Conservation (phyloP, 257 asterid species). For the Solanum stenotomum region DNA sequence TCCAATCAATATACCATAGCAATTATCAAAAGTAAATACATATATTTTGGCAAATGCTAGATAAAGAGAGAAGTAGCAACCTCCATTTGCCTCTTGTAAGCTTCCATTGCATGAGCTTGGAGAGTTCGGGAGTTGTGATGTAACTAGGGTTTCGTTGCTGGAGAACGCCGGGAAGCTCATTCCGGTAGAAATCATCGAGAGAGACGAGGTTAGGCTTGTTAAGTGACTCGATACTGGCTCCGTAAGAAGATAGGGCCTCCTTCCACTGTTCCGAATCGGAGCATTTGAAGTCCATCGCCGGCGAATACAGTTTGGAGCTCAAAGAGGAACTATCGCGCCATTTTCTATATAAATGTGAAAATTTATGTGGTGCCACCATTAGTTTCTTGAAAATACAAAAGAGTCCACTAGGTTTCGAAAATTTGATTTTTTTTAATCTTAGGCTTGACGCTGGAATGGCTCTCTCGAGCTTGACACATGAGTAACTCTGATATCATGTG, state of each 20-base stretch:
- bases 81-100: constrained; percentile 85
- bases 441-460: not conserved
- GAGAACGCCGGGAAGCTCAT: constrained; percentile 56
- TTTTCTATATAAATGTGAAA: not conserved
- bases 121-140: constrained; percentile 55
- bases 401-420: not conserved
- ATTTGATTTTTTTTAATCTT: not conserved
- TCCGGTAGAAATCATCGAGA: constrained; percentile 71
- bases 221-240: constrained; percentile 22
- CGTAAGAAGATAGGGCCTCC: constrained; percentile 50
- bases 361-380: not conserved
- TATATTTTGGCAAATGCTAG: not conserved
- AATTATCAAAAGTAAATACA: not conserved
- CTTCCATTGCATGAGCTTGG: constrained; percentile 82
- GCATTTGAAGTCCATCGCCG: constrained; percentile 41
- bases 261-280: constrained; percentile 40
- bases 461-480: not conserved
- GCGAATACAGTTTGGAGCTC: not conserved
- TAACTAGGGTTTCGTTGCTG: constrained; percentile 53
- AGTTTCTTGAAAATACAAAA: not conserved
- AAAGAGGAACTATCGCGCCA: not conserved
- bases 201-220: constrained; percentile 54
- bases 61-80: not conserved
- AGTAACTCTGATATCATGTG: not conserved
- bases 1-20: not conserved